Percentiles rank a stretch among this genome's conserved stretches.
Conservation (phyloP, 2,329 filamentous ascomycete genomes). For the Magnaporthiopsis incrustans region DNA sequence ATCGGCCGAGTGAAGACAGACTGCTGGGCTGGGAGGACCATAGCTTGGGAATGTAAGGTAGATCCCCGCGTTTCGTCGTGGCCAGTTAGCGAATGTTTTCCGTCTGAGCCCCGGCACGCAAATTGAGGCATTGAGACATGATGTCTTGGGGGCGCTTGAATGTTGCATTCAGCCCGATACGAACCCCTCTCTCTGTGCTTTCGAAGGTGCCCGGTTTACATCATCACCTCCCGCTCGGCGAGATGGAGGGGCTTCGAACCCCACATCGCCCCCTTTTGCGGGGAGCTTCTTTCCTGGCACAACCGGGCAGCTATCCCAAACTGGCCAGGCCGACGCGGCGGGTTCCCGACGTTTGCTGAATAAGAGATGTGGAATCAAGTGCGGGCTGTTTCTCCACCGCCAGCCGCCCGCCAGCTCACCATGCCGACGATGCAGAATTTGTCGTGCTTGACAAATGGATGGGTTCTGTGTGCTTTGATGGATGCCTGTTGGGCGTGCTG, state of each 20-base stretch:
- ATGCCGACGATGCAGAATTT: background rate
- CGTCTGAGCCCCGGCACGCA: too few species aligned
- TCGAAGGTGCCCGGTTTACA: background rate
- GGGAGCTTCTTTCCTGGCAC: background rate
- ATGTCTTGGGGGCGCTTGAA: too few species aligned
- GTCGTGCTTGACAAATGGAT: slow-evolving; percentile 51
- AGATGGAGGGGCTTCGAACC: background rate
- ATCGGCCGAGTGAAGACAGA: background rate
- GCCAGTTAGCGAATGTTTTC: too few species aligned
- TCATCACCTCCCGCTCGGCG: background rate
- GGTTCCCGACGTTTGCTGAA: background rate
- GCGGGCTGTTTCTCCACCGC: background rate
- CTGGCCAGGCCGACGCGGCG: background rate
- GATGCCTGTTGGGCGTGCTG: background rate
- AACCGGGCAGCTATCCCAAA: background rate
- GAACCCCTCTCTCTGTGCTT: too few species aligned
- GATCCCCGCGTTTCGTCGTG: too few species aligned
- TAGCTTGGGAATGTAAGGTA: too few species aligned
- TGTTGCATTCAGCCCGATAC: too few species aligned
- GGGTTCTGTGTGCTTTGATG: background rate
- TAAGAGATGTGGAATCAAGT: background rate
- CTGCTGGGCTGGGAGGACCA: too few species aligned
- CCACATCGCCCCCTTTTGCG: background rate
- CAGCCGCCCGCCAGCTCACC: background rate
- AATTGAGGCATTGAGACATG: too few species aligned